phyloP scores from a whole-genome alignment of 169 alveolate genomes.

The Plasmodium sp. region DNA sequence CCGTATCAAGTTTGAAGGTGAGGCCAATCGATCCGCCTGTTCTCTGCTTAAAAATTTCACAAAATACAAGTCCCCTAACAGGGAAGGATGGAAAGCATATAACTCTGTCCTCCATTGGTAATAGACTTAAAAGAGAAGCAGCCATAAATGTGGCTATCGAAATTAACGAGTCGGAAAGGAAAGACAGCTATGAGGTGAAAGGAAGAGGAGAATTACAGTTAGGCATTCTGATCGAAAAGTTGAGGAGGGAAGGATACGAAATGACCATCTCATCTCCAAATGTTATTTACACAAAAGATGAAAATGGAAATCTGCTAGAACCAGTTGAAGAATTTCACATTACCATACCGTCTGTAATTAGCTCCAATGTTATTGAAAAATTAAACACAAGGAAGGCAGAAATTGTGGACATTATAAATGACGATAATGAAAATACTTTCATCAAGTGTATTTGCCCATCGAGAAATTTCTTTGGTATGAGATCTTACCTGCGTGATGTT shows the following conservation, averaged over 20 bases:
- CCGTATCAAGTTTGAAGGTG: constrained; percentile 82
- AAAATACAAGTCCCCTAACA: constrained; percentile 93
- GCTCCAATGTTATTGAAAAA: constrained; percentile 87
- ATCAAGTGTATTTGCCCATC: constrained; percentile 76
- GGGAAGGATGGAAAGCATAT: constrained; percentile 91
- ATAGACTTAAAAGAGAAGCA: constrained; percentile 92
- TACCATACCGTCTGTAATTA: constrained; percentile 85
- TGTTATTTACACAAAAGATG: constrained; percentile 87
- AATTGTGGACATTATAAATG: constrained; percentile 71
- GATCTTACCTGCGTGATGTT: constrained; percentile 84
- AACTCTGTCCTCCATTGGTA: constrained; percentile 89
- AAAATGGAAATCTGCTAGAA: constrained; percentile 86
- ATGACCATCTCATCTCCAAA: constrained; percentile 91
- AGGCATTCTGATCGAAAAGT: constrained; percentile 94
- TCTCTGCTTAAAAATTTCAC: constrained; percentile 89
- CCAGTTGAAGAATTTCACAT: constrained; percentile 90
- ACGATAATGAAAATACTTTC: constrained; percentile 64
- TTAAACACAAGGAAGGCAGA: constrained; percentile 86
- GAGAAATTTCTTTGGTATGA: constrained; percentile 84
- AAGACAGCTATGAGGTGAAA: constrained; percentile 84
- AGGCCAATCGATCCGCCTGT: constrained; percentile 95
- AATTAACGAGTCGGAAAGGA: constrained; percentile 85
- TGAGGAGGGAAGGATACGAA: constrained; percentile 97
- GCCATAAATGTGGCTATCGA: constrained; percentile 92
- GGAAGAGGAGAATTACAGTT: constrained; percentile 97